Percentiles rank a stretch among this genome's conserved stretches.
phyloP scores from a whole-genome alignment of 768 basidiomycete genomes.

The Rhodosporidiobolus odoratus region DNA sequence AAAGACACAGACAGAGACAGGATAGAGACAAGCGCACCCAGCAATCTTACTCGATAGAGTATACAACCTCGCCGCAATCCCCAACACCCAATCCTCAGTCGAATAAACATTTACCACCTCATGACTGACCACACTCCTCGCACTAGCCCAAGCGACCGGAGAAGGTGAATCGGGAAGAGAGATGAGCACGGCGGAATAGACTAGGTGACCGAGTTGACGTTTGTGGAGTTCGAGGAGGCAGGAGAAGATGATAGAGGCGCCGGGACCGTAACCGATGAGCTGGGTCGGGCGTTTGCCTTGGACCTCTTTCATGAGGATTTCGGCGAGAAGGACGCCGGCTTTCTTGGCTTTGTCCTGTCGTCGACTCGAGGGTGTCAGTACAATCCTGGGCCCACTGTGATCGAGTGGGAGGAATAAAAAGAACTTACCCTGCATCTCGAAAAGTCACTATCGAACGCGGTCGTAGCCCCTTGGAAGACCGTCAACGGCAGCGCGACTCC shows the following conservation, averaged over 20 bases:
- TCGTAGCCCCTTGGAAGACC: constrained; percentile 39
- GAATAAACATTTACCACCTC: constrained; percentile 49
- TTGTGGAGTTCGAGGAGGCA: constrained; percentile 30
- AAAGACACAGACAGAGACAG: neutral
- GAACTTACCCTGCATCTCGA: constrained; percentile 38
- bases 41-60: constrained; percentile 35
- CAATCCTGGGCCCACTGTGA: neutral
- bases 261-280: constrained; percentile 51
- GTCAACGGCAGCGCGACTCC: constrained; percentile 45
- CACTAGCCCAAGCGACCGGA: constrained; percentile 46
- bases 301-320: constrained; percentile 50
- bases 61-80: constrained; percentile 37
- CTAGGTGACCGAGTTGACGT: constrained; percentile 42
- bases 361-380: neutral
- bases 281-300: constrained; percentile 51
- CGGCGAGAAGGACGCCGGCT: constrained; percentile 50
- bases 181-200: constrained; percentile 51
- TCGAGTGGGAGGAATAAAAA: neutral
- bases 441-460: constrained; percentile 44
- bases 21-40: neutral
- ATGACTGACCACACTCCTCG: constrained; percentile 46
- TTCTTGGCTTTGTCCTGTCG: constrained; percentile 50
- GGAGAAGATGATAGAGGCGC: constrained; percentile 45
- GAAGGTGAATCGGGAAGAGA: constrained; percentile 49
- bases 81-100: constrained; percentile 43